Conservation (phyloP, 2,329 filamentous ascomycete species). For the Raffaelea ambrosiae region DNA sequence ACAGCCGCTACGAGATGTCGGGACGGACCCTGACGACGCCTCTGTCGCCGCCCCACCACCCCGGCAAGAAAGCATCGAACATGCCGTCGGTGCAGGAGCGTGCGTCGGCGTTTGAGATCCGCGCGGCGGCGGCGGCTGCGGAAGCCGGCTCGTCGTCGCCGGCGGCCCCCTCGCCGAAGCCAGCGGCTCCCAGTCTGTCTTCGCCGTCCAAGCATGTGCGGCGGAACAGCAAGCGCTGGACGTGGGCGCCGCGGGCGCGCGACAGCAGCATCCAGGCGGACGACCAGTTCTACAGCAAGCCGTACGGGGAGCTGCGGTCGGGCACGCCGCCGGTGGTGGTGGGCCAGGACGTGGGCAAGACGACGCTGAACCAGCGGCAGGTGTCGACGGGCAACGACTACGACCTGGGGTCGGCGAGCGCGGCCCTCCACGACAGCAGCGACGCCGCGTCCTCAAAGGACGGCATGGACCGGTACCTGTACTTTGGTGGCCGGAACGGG, state of each 20-base stretch:
- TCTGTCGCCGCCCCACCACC: no score
- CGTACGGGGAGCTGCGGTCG: conserved; percentile 50
- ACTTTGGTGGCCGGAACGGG: conserved; percentile 13
- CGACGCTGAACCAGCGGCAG: conserved; percentile 18
- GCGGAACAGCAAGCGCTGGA: conserved; percentile 13
- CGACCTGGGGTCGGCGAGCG: not conserved
- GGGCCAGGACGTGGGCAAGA: conserved; percentile 20
- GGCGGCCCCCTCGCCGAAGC: not conserved
- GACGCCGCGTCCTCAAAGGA: no score
- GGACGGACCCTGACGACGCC: conserved; percentile 5
- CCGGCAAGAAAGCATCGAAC: no score
- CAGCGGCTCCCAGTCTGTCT: no score
- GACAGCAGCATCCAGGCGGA: conserved; percentile 43
- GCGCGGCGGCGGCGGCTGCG: not conserved
- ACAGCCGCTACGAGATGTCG: not conserved
- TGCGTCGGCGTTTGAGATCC: conserved; percentile 2
- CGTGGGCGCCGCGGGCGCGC: conserved; percentile 10
- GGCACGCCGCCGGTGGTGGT: conserved; percentile 46
- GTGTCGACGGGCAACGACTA: conserved; percentile 47
- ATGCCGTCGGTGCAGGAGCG: not conserved
- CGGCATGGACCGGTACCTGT: conserved; percentile 10
- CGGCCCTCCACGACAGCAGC: no score
- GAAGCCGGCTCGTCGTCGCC: not conserved
- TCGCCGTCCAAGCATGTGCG: no score
- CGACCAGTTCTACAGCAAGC: conserved; percentile 38